Base-by-base conservation (phyloP, 305 asterid species). In the Rubia balearica region DNA sequence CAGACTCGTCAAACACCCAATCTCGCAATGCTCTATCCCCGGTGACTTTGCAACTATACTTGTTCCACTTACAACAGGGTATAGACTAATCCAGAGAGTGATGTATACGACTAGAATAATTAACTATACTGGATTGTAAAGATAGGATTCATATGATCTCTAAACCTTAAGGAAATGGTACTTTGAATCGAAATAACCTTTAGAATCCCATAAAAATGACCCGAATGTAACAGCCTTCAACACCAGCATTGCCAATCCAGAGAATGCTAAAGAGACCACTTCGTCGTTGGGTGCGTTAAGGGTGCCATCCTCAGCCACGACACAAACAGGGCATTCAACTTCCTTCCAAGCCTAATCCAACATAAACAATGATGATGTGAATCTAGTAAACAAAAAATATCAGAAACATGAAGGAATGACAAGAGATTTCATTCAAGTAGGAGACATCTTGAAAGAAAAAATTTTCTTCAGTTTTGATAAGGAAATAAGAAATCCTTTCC, bases 141-240 rank as follows among this genome's bases (percentile, higher is more conserved):
- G 74, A 55, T 49, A 72, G 51, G 67, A 73, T 33, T 40, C 65
- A 65, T 14, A 33, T 3, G 42, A 67, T 2, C 33, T 65, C 83
- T 87, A 92, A 79, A 86, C 79, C 72, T 86, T 88, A 53, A 93
- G 73, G 74, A 93, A 89, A 14, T 83, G 84, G 76, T 90, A 93
- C 71, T 81, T 89, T 65, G 92, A 83, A 72, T 89, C 97, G 13
- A 84, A 94, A 70, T 81, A 86, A 76, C 86, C 83, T 76, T 93
- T 97, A 8, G 92, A 80, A 69, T 89, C 97, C 98, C 98, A 93
- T 46, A 93, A 78, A 82, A 90, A 90, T 13, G 96, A 90, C 48
- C 98, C 98, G 67, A 93, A 89, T 8, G 97, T 81, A 77, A 86
- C 98, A n/a, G 98, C 97, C 86, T 93, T 96, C 79, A 93, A 74